These are phyloP conservation scores for Prunus fruticosa DNA, from an alignment of 306 rosid genomes.

Conservation along the genomic window DNA sequence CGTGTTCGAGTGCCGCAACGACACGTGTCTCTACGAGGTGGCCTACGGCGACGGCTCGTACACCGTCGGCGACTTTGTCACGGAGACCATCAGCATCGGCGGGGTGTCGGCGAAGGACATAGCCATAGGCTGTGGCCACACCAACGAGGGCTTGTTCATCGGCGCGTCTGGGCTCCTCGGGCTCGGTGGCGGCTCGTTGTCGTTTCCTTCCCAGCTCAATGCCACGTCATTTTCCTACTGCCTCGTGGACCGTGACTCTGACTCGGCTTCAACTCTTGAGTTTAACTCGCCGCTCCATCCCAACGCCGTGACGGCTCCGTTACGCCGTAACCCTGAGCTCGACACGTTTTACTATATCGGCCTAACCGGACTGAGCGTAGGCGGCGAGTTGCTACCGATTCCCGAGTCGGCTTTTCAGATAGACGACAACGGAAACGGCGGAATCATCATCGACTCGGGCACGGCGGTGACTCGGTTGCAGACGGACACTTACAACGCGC, in stretches of 20 bases:
- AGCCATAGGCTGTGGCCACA: conserved; percentile 85
- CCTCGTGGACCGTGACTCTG: conserved; percentile 84
- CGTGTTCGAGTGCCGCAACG: conserved; percentile 67
- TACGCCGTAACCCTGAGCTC: conserved; percentile 46
- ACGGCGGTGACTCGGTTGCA: conserved; percentile 83
- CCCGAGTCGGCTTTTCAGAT: conserved; percentile 41
- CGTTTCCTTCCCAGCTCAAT: conserved; percentile 76
- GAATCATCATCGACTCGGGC: conserved; percentile 85
- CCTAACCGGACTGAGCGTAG: conserved; percentile 61
- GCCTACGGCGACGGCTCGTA: conserved; percentile 93
- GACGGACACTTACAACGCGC: conserved; percentile 46
- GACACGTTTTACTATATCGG: conserved; percentile 72
- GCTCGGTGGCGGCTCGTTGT: conserved; percentile 74
- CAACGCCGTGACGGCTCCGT: conserved; percentile 62
- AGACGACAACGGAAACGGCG: conserved; percentile 53
- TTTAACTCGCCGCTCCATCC: conserved; percentile 53
- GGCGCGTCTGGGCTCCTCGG: conserved; percentile 93
- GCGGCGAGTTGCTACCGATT: conserved; percentile 52
- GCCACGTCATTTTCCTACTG: conserved; percentile 77
- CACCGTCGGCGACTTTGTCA: conserved; percentile 79
- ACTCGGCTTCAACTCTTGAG: conserved; percentile 71
- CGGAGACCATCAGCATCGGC: conserved; percentile 70
- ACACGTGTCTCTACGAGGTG: conserved; percentile 79
- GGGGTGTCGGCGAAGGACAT: conserved; percentile 31
- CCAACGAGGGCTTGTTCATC: conserved; percentile 75